These are phyloP conservation scores for Alternaria consortialis DNA, from an alignment of 2,329 filamentous ascomycete species.

Conservation along the genomic window DNA sequence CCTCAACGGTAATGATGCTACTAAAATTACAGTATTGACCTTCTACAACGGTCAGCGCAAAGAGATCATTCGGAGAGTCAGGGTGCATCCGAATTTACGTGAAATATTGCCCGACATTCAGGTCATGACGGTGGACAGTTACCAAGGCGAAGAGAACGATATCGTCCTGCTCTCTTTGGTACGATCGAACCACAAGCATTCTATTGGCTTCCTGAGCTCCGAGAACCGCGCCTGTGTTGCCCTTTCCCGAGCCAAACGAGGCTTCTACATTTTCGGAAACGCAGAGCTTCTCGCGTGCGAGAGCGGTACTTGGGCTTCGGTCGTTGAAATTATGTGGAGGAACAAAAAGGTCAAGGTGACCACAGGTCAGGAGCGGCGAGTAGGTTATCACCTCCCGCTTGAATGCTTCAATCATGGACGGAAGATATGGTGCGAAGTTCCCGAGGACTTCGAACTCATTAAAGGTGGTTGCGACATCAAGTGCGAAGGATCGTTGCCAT, in stretches of 20 bases:
- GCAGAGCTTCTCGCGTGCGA: conserved; percentile 60
- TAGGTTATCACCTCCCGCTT: conserved; percentile 67
- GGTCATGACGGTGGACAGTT: conserved; percentile 85
- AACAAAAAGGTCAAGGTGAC: conserved; percentile 48
- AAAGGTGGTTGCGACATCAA: conserved; percentile 43
- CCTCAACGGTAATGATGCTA: conserved; percentile 67
- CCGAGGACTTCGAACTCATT: conserved; percentile 40
- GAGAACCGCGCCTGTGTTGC: conserved; percentile 70
- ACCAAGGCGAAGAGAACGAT: conserved; percentile 87
- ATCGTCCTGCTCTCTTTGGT: conserved; percentile 83
- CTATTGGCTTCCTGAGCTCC: conserved; percentile 78
- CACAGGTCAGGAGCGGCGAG: conserved; percentile 39
- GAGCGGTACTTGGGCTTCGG: conserved; percentile 62
- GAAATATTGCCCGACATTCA: conserved; percentile 53
- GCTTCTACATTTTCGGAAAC: conserved; percentile 88
- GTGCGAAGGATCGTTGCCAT: conserved; percentile 43
- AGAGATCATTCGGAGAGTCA: conserved; percentile 63
- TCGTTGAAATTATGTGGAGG: conserved; percentile 58
- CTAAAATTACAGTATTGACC: conserved; percentile 79
- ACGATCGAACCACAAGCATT: conserved; percentile 67
- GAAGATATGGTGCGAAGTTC: conserved; percentile 59
- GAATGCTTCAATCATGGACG: conserved; percentile 68
- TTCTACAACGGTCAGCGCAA: conserved; percentile 89
- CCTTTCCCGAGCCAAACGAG: conserved; percentile 74
- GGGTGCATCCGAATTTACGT: conserved; percentile 54